Evolutionary conservation across 2,329 filamentous ascomycete genomes (phyloP), one percentile per base, ranked within the genome.

Genomic region (Didymella sp.): DNA sequence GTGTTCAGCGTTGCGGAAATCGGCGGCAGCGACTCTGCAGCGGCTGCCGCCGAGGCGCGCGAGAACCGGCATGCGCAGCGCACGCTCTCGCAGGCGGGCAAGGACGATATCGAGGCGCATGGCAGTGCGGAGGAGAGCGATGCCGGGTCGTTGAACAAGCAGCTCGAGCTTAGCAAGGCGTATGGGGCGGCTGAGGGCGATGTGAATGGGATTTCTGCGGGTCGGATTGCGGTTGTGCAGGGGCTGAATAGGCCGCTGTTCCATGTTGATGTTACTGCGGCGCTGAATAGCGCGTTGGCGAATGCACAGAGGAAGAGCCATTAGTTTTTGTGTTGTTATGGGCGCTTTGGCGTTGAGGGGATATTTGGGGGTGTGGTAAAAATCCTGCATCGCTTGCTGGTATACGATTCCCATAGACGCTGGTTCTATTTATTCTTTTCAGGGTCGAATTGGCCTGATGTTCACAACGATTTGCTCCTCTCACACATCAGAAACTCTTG

Each of bases 1-100:
- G 92, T 98, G 67, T 98, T 96, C 81, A 92, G 87, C 71, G 91
- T 98, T 15, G 91, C 94, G 2, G 93, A 96, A 71, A 89, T 97
- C 52, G 89, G 91, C 46, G 92, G 92, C 19, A 79, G 81, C 4
- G 78, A 87, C 50, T 91, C 88, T 4, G 90, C 90, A 0, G 92
- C 91, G 0, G 87, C 87, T 0, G 83, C 82, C 2, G 90, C 90
- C 0, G 89, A 93, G 69, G 81, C 84, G n/a, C 79, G 82, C 17
- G 82, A 84, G 53, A 89, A 89, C 70, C 82, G 86, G 17, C 58
- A 60, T 17, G 63, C 65, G 4, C 56, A 63, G 28, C 66, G 64
- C 44, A 53, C 52, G 13, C 56, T 52, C 41, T 68, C 56, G 40
- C 63, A 0, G 90, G 90, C 0, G 86, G 87, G 0, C 81, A 82